Conservation (phyloP, 176 grass and related monocot species). For the Oryza meridionalis region DNA sequence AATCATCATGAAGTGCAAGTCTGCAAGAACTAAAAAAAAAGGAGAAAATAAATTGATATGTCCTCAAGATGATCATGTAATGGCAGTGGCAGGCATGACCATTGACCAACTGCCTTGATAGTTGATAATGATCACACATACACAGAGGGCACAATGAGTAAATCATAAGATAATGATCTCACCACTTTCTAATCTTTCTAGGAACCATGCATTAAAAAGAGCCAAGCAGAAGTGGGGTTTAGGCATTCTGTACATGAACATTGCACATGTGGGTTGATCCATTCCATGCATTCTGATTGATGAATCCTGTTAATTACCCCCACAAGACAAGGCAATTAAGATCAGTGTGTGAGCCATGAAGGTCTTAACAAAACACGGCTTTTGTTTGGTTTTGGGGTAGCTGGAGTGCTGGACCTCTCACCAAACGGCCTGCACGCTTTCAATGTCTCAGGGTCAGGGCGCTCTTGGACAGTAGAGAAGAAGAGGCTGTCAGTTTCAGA, state of each 20-base stretch:
- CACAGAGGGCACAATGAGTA: not conserved
- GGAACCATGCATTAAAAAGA: not conserved
- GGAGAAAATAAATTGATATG: not conserved
- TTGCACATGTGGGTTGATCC: not conserved
- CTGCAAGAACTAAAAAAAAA: not conserved
- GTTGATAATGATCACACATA: not conserved
- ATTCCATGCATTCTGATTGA: not conserved
- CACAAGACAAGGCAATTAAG: not conserved
- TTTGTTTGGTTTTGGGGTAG: slow-evolving; percentile 6
- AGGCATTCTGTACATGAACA: not conserved
- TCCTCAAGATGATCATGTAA: not conserved
- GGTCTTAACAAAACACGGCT: slow-evolving; percentile 14
- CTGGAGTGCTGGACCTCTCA: slow-evolving; percentile 19
- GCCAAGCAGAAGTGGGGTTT: not conserved
- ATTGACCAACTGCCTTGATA: not conserved
- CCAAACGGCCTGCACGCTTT: slow-evolving; percentile 40
- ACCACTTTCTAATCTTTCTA: not conserved
- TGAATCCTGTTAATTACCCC: not conserved
- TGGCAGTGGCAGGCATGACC: not conserved
- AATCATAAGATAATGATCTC: not conserved
- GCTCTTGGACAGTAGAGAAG: not conserved
- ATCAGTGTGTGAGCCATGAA: not conserved
- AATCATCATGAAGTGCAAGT: not conserved
- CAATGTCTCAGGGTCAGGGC: slow-evolving; percentile 27
- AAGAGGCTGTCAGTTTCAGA: not conserved